Evolutionary conservation across 257 asterid genomes (phyloP), one percentile per base, ranked within the genome.

Genomic region (Apocynum venetum): DNA sequence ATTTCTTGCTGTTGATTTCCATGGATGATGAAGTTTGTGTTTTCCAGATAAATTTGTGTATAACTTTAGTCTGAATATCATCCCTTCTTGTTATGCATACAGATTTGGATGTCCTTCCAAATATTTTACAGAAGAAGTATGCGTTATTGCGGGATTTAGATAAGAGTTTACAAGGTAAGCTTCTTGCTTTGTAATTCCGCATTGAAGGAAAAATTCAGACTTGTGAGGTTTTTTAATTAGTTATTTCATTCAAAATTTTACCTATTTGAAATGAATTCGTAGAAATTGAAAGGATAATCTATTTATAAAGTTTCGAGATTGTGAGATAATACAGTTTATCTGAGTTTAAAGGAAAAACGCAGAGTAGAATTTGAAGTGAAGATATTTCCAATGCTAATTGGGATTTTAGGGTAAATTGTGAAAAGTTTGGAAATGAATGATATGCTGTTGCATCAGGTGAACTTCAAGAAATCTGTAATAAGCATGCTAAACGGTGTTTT

Each of bases 71-170:
- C 14, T 49, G 52, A 35, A 67, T 70, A 19, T 13, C 75, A 76
- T 70, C 82, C 79, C 83, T 83, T 74, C 13, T 49, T 59, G 13
- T 20, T 11, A 38, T 73, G 47, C 72, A 64, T 73, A 55, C 86
- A 94, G 98, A 93, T 86, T 85, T 95, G 80, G 98, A 88, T 84
- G 98, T 92, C n/a, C 82, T 95, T 36, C 99, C 99, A 2, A 89
- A 83, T 61, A 91, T 90, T 80, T 76, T 95, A 76, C 93, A 85
- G 81, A 88, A 93, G 88, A 95, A 95, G 83, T 95, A 95, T 79
- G 89, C 90, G 2, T 86, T 95, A 64, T 77, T 95, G 85, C 94
- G 90, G 14, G 97, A 95, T 76, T 85, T 95, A 80, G 97, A 95
- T 83, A 93, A 87, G 80, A 95, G 99, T 77, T 79, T 93, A 71